Evolutionary conservation across 129 eudicot species (phyloP).

Genomic region (Flaveria sonorensis): DNA sequence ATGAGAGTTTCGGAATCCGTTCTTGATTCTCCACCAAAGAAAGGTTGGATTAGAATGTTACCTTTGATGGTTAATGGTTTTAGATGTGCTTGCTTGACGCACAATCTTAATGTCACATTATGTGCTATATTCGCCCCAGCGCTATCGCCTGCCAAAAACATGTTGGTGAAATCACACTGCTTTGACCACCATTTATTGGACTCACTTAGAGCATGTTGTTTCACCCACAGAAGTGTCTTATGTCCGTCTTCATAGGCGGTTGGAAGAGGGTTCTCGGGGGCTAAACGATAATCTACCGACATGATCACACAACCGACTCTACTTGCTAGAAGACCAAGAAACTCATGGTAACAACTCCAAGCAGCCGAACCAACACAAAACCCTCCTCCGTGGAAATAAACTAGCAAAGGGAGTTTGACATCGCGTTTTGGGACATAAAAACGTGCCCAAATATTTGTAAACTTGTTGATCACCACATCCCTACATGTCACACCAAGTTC

Average conservation of each 20-base stretch:
- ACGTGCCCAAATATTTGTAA: constrained; percentile 74
- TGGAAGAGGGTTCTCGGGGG: constrained; percentile 91
- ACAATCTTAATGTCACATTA: constrained; percentile 41
- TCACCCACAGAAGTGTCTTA: constrained; percentile 53
- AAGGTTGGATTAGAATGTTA: constrained; percentile 69
- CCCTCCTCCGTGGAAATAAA: constrained; percentile 95
- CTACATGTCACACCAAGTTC: constrained; percentile 50
- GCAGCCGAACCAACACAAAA: constrained; percentile 92
- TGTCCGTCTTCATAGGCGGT: constrained; percentile 84
- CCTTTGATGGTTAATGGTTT: constrained; percentile 55
- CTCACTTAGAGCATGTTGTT: constrained; percentile 42
- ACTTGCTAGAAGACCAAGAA: constrained; percentile 53
- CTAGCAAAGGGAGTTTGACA: constrained; percentile 49
- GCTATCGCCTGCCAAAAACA: constrained; percentile 76
- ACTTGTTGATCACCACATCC: constrained; percentile 58
- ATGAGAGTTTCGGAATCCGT: constrained; percentile 57
- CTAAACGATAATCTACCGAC: constrained; percentile 79
- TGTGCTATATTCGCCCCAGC: constrained; percentile 79
- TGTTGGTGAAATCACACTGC: constrained; percentile 51
- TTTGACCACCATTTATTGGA: constrained; percentile 47
- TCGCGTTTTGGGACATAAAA: constrained; percentile 61
- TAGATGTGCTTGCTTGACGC: constrained; percentile 14
- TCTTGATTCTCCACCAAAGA: constrained; percentile 76
- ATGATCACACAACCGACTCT: constrained; percentile 50
- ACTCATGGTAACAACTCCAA: constrained; percentile 90